Percentiles rank a stretch among this genome's conserved stretches.
phyloP scores from a whole-genome alignment of 2,329 filamentous ascomycete species.

The Diaporthe citrichinensis region DNA sequence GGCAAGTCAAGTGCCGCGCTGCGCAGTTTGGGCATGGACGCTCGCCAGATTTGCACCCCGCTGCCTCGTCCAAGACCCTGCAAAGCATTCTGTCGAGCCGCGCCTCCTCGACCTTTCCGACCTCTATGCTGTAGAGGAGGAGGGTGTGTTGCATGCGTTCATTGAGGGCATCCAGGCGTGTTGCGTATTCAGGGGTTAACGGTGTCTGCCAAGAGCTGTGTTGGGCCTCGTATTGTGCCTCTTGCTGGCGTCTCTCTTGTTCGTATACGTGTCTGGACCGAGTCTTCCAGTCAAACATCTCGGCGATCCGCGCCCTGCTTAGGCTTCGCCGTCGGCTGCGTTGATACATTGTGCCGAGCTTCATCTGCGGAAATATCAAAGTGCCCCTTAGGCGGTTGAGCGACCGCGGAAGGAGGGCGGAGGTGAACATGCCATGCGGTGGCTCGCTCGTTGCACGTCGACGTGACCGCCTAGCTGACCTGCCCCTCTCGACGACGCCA shows the following conservation, averaged over 20 bases:
- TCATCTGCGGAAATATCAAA: constrained; percentile 54
- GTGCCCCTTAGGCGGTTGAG: constrained; percentile 43
- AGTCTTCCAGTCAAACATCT: constrained; percentile 52
- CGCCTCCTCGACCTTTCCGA: background rate
- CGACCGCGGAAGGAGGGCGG: constrained; percentile 44
- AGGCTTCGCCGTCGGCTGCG: constrained; percentile 52
- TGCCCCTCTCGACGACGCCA: constrained; percentile 13
- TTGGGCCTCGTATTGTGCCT: background rate
- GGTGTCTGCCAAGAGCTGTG: background rate
- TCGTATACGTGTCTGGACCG: background rate
- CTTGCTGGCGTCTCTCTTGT: background rate
- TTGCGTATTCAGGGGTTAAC: background rate
- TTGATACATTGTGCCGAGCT: constrained; percentile 50
- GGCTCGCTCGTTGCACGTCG: constrained; percentile 39
- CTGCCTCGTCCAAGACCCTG: background rate
- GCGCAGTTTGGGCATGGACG: constrained; percentile 51
- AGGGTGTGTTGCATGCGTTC: background rate
- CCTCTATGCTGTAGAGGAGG: background rate
- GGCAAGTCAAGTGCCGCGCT: constrained; percentile 44
- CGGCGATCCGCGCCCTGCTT: constrained; percentile 53
- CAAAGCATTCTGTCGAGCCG: background rate
- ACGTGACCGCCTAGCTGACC: constrained; percentile 10
- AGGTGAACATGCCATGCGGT: constrained; percentile 41
- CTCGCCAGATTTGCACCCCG: background rate
- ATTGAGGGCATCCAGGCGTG: background rate